Percentiles rank a stretch among this genome's conserved stretches.
Evolutionary conservation across 495 filamentous ascomycete species (phyloP).

Genomic region (Penicillium salamii): DNA sequence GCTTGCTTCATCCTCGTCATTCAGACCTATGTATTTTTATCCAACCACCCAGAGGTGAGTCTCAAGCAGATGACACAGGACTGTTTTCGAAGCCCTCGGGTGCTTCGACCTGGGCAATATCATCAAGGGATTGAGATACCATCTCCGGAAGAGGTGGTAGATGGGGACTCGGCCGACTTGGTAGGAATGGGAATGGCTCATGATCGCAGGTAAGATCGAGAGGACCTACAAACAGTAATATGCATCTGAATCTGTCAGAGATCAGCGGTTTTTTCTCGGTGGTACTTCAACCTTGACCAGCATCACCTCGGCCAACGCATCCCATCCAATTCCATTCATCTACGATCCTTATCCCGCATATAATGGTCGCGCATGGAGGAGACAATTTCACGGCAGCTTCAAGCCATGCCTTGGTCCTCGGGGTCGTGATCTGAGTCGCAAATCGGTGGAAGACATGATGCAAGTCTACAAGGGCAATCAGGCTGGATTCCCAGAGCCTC

Average conservation of each 20-base stretch:
- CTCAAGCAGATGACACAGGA: not conserved
- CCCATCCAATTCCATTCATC: conserved; percentile 25
- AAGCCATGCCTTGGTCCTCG: conserved; percentile 47
- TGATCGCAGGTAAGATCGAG: conserved; percentile 12
- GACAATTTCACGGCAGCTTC: conserved; percentile 37
- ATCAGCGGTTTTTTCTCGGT: conserved; percentile 24
- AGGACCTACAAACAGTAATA: not conserved
- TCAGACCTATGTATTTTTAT: conserved; percentile 3
- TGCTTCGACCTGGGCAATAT: conserved; percentile 24
- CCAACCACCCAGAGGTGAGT: conserved; percentile 2
- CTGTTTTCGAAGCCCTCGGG: not conserved
- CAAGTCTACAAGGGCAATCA: conserved; percentile 40
- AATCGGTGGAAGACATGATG: conserved; percentile 44
- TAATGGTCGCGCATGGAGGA: conserved; percentile 43
- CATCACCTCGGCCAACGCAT: not conserved
- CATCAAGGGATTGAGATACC: not conserved
- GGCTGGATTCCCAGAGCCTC: conserved; percentile 36
- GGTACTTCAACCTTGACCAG: conserved; percentile 27
- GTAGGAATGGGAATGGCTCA: conserved; percentile 18
- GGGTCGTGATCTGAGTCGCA: conserved; percentile 40
- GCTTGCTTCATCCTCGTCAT: conserved; percentile 9
- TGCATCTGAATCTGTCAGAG: conserved; percentile 3
- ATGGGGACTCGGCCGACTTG: conserved; percentile 9
- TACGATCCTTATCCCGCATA: conserved; percentile 54
- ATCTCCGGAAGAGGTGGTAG: conserved; percentile 1